phyloP scores from a whole-genome alignment of 2,329 filamentous ascomycete genomes.

The Neoascochyta sp. region DNA sequence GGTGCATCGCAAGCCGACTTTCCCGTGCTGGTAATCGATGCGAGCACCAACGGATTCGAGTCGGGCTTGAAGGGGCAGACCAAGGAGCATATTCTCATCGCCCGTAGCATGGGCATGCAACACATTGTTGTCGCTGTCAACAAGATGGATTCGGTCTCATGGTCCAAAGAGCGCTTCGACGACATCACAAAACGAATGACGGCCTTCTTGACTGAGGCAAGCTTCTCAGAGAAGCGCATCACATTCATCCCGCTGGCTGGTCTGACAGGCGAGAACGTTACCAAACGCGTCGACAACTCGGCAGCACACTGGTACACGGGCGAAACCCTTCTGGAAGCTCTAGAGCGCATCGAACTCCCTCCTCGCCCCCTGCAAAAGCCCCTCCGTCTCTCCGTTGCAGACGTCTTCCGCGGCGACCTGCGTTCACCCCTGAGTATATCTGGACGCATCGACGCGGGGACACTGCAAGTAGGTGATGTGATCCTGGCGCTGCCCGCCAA shows the following conservation, averaged over 20 bases:
- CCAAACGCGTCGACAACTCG: constrained; percentile 52
- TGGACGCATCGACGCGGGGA: constrained; percentile 81
- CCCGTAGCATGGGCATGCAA: constrained; percentile 87
- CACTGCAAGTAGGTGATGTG: constrained; percentile 76
- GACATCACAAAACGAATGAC: constrained; percentile 81
- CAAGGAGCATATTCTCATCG: constrained; percentile 83
- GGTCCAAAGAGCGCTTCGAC: constrained; percentile 78
- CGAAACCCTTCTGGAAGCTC: constrained; percentile 72
- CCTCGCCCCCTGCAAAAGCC: constrained; percentile 70
- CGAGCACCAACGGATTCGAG: constrained; percentile 86
- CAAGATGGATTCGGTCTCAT: constrained; percentile 84
- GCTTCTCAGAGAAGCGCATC: constrained; percentile 77
- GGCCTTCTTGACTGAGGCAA: constrained; percentile 76
- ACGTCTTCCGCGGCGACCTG: constrained; percentile 76
- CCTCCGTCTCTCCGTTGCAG: constrained; percentile 79
- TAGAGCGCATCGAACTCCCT: constrained; percentile 77
- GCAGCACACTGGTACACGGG: constrained; percentile 72
- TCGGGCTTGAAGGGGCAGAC: constrained; percentile 92
- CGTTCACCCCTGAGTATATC: constrained; percentile 81
- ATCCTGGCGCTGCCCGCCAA: constrained; percentile 76
- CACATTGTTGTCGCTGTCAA: constrained; percentile 88
- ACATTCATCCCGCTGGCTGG: constrained; percentile 88
- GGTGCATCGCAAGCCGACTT: constrained; percentile 95
- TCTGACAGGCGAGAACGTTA: constrained; percentile 82
- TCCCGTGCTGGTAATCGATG: constrained; percentile 89